Evolutionary conservation across 192 early-diverging fungal genomes (phyloP).

Genomic region (Umbelopsis sp.): DNA sequence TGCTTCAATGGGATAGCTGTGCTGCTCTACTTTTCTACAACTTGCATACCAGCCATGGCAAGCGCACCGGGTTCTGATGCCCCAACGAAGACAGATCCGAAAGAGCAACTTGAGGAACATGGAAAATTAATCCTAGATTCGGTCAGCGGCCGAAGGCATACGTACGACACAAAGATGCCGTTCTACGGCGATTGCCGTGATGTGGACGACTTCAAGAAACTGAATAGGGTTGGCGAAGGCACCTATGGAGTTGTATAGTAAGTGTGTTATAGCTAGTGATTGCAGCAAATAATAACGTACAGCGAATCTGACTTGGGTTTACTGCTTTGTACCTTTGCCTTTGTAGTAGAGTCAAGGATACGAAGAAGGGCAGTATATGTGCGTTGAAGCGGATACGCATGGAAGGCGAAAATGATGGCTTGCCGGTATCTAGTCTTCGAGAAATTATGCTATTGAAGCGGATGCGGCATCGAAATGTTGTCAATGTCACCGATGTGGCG

Average conservation of each 20-base stretch:
- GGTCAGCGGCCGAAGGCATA: neutral
- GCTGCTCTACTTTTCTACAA: neutral
- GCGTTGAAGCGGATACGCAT: slow-evolving; percentile 58
- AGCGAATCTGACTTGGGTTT: neutral
- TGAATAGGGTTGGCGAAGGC: slow-evolving; percentile 89
- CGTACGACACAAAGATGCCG: slow-evolving; percentile 28
- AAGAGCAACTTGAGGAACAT: neutral
- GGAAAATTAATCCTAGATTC: neutral
- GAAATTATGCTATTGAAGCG: slow-evolving; percentile 73
- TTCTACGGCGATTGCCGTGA: slow-evolving; percentile 73
- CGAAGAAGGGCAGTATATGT: slow-evolving; percentile 45
- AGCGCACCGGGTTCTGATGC: too few species aligned
- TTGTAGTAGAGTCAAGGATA: slow-evolving; percentile 59
- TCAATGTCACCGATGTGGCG: slow-evolving; percentile 71
- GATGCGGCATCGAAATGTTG: slow-evolving; percentile 75
- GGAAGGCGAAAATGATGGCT: slow-evolving; percentile 61
- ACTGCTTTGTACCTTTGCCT: neutral
- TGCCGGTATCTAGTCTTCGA: slow-evolving; percentile 74
- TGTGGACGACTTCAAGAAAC: slow-evolving; percentile 87
- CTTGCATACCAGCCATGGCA: neutral
- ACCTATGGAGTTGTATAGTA: slow-evolving; percentile 92
- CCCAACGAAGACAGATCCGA: neutral
- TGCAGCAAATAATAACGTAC: too few species aligned
- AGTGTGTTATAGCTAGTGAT: slow-evolving; percentile 23
- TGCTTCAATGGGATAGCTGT: neutral